Percentiles rank a stretch among this genome's conserved stretches.
These are phyloP conservation scores for Psilocybe subaeruginosa DNA, from an alignment of 768 basidiomycete genomes.

Conservation along the genomic window DNA sequence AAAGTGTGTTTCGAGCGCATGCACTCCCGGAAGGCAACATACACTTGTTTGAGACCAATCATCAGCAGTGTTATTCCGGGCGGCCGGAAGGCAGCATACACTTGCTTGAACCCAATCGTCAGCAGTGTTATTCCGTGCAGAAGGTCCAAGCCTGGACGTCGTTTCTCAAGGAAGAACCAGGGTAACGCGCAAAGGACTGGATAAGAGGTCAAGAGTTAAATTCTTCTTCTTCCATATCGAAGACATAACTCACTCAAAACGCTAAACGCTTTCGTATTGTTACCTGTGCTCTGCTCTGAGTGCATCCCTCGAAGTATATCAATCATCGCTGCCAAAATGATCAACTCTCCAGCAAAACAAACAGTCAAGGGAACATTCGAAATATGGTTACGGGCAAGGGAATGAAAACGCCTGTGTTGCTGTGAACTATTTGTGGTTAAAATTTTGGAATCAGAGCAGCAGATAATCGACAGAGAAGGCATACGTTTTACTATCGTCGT, in stretches of 20 bases:
- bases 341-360: slow-evolving; percentile 68
- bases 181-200: slow-evolving; percentile 69
- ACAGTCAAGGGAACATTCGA: slow-evolving; percentile 78
- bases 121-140: slow-evolving; percentile 54
- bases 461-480: slow-evolving; percentile 11
- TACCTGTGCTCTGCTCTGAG: slow-evolving; percentile 61
- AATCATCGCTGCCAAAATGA: slow-evolving; percentile 73
- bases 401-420: slow-evolving; percentile 60
- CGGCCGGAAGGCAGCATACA: slow-evolving; percentile 53
- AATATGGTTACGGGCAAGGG: slow-evolving; percentile 69
- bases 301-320: slow-evolving; percentile 72
- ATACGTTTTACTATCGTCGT: slow-evolving; percentile 50
- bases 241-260: slow-evolving; percentile 56
- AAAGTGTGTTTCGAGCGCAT: slow-evolving; percentile 73
- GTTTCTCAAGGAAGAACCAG: slow-evolving; percentile 74
- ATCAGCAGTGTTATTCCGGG: slow-evolving; percentile 27
- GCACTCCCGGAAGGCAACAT: slow-evolving; percentile 64
- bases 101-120: slow-evolving; percentile 74
- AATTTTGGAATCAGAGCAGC: neutral
- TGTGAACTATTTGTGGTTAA: slow-evolving; percentile 32
- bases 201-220: neutral
- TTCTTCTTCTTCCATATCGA: neutral
- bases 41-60: slow-evolving; percentile 70
- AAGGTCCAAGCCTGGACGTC: slow-evolving; percentile 63
- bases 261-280: slow-evolving; percentile 78